phyloP scores from a whole-genome alignment of 2,329 filamentous ascomycete species.

The Colletotrichum navitas region DNA sequence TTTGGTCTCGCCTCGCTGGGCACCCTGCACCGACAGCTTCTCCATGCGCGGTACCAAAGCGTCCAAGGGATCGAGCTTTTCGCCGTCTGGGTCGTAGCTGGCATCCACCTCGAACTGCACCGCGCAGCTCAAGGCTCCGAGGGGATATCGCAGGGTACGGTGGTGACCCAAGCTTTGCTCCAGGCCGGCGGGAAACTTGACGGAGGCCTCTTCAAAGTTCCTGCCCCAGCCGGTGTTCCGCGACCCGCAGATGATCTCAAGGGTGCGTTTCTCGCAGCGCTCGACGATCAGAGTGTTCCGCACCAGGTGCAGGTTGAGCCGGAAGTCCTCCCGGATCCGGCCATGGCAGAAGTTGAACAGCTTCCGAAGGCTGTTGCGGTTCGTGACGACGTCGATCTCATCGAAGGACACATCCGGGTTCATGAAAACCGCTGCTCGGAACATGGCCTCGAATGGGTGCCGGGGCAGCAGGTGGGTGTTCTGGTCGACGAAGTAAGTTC shows the following conservation, averaged over 20 bases:
- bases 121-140: conserved; percentile 11
- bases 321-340: not conserved
- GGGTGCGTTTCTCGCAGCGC: not conserved
- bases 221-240: not conserved
- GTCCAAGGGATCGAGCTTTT: not conserved
- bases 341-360: not conserved
- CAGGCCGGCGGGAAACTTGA: not conserved
- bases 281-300: conserved; percentile 16
- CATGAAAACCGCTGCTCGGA: conserved; percentile 47
- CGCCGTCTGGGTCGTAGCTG: not conserved
- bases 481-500: conserved; percentile 37
- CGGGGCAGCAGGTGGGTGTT: conserved; percentile 33
- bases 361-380: conserved; percentile 42
- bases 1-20: not conserved
- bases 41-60: not conserved
- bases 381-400: conserved; percentile 48
- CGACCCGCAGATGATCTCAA: not conserved
- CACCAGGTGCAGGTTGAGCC: not conserved
- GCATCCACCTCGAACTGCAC: conserved; percentile 31
- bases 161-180: not conserved
- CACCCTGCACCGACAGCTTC: not conserved
- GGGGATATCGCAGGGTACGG: conserved; percentile 6
- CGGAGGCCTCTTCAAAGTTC: conserved; percentile 9
- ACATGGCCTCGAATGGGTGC: conserved; percentile 48
- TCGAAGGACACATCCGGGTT: conserved; percentile 45